Evolutionary conservation across 352 stramenopile species (phyloP).

Genomic region (Blastocystis sp.): DNA sequence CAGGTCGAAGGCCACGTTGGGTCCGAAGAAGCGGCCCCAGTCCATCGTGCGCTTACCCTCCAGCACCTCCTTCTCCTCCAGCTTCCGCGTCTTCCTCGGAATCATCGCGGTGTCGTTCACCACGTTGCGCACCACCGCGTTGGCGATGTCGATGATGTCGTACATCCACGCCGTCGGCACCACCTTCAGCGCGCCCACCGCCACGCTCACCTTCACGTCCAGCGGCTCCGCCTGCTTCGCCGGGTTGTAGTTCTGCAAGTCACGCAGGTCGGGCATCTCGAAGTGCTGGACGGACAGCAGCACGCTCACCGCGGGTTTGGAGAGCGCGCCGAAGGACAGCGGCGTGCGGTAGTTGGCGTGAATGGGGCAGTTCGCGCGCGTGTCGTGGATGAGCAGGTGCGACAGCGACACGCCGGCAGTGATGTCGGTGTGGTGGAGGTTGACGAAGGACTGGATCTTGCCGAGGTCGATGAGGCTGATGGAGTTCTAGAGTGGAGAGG

Average conservation of each 20-base stretch:
- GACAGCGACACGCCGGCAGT: constrained; percentile 30
- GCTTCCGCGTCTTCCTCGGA: neutral
- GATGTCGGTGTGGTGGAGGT: constrained; percentile 1
- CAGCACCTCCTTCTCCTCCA: neutral
- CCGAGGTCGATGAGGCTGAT: constrained; percentile 61
- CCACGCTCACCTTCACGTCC: constrained; percentile 13
- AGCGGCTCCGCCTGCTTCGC: neutral
- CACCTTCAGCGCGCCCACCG: constrained; percentile 33
- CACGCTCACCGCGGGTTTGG: constrained; percentile 32
- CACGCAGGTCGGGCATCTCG: neutral
- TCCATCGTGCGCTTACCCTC: neutral
- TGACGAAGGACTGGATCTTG: constrained; percentile 24
- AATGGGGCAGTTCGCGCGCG: constrained; percentile 14
- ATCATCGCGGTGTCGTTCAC: neutral
- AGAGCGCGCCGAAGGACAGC: constrained; percentile 24
- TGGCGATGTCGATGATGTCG: constrained; percentile 54
- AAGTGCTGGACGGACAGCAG: neutral
- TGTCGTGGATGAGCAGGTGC: constrained; percentile 24
- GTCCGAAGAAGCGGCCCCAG: neutral
- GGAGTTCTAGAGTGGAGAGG: constrained; percentile 15
- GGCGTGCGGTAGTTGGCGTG: constrained; percentile 22
- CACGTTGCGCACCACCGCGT: neutral
- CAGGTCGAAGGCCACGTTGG: constrained; percentile 20
- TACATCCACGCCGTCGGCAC: constrained; percentile 57
- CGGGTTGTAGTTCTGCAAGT: constrained; percentile 4